Conservation (phyloP, 345 rosid genomes). For the Odontarrhena argentea region DNA sequence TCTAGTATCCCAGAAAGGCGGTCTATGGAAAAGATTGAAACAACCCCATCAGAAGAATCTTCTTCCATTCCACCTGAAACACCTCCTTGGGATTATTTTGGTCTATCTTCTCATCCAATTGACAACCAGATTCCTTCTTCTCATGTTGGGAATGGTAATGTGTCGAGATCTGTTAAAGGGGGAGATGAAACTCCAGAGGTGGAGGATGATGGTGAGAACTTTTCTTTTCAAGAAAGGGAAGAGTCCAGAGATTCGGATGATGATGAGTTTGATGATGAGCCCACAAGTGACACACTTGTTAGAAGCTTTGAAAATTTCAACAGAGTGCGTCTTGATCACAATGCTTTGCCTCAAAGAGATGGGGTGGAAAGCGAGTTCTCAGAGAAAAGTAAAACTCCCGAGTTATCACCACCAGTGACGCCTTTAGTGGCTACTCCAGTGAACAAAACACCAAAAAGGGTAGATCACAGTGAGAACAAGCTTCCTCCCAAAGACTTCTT, state of each 20-base stretch:
- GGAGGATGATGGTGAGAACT: slow-evolving; percentile 65
- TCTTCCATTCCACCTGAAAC: slow-evolving; percentile 51
- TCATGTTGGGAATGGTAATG: slow-evolving; percentile 52
- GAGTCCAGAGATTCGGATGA: slow-evolving; percentile 69
- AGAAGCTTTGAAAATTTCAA: slow-evolving; percentile 75
- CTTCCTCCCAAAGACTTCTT: slow-evolving; percentile 73
- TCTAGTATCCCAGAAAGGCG: slow-evolving; percentile 54
- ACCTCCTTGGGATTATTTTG: slow-evolving; percentile 90
- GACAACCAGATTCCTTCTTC: slow-evolving; percentile 63
- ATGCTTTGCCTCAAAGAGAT: slow-evolving; percentile 47
- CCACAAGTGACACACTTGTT: slow-evolving; percentile 64
- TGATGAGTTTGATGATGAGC: slow-evolving; percentile 76
- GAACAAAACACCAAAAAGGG: slow-evolving; percentile 54
- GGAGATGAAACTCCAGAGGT: slow-evolving; percentile 67
- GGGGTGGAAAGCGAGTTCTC: slow-evolving; percentile 57
- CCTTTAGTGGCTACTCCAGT: slow-evolving; percentile 42
- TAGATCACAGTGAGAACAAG: slow-evolving; percentile 54
- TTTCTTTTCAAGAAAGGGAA: slow-evolving; percentile 58
- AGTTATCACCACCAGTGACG: slow-evolving; percentile 66
- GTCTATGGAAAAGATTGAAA: slow-evolving; percentile 50
- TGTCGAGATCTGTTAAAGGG: slow-evolving; percentile 50
- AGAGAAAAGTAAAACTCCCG: slow-evolving; percentile 65
- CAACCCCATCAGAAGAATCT: slow-evolving; percentile 56
- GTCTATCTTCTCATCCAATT: slow-evolving; percentile 57
- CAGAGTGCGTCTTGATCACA: slow-evolving; percentile 51